phyloP scores from a whole-genome alignment of 345 rosid species.

The Ricinus communis region DNA sequence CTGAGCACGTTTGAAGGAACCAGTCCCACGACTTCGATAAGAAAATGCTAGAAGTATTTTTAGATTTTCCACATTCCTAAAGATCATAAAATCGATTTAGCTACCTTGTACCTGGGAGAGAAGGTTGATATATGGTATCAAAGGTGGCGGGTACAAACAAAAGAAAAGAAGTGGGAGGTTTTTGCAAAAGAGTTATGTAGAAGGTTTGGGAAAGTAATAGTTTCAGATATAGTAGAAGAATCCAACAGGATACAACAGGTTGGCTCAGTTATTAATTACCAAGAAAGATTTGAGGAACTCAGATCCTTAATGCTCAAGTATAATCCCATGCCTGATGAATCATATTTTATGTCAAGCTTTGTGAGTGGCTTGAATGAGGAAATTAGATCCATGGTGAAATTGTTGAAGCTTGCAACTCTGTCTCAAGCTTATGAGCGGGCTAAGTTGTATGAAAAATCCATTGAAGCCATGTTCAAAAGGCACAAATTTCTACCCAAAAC shows the following conservation, averaged over 20 bases:
- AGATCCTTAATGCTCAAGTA: background rate
- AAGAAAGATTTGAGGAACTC: background rate
- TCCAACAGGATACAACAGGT: background rate
- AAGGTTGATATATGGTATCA: background rate
- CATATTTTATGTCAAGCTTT: background rate
- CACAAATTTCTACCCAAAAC: background rate
- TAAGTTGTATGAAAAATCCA: background rate
- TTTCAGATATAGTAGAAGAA: background rate
- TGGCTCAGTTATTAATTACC: background rate
- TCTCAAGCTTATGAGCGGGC: background rate
- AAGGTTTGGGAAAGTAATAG: background rate
- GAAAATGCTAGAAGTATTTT: background rate
- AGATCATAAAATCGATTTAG: background rate
- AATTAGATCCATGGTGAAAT: background rate
- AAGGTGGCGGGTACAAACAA: background rate
- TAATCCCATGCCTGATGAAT: background rate
- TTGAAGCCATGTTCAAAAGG: background rate
- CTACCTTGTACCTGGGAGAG: background rate
- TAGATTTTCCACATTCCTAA: background rate
- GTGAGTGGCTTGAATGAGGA: background rate
- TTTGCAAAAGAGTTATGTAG: background rate
- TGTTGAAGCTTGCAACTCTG: background rate
- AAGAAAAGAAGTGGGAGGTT: background rate
- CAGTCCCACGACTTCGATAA: background rate
- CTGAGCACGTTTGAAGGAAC: background rate